phyloP scores from a whole-genome alignment of 495 filamentous ascomycete genomes.

The Xylaria curta region DNA sequence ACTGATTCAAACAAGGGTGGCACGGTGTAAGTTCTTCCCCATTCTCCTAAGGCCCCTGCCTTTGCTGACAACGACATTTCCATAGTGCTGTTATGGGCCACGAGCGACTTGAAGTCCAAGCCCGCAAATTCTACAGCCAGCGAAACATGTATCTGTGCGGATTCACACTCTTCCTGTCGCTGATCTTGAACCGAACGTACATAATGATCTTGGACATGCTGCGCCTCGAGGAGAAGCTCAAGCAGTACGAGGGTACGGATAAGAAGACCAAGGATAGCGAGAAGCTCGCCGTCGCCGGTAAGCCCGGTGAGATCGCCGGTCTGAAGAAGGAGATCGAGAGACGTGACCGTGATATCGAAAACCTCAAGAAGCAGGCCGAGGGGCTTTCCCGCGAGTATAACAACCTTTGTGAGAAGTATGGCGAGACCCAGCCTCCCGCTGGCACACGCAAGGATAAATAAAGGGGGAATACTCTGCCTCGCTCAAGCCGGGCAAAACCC shows the following conservation, averaged over 20 bases:
- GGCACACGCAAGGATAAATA: constrained; percentile 74
- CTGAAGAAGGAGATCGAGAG: constrained; percentile 73
- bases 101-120: constrained; percentile 97
- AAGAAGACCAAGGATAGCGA: constrained; percentile 76
- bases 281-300: constrained; percentile 74
- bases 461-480: constrained; percentile 27
- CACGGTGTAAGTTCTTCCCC: constrained; percentile 31
- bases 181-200: constrained; percentile 99
- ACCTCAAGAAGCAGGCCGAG: constrained; percentile 83
- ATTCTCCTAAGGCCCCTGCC: not conserved
- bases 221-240: constrained; percentile 90
- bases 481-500: not conserved
- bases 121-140: constrained; percentile 99
- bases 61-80: constrained; percentile 31
- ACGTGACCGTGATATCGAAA: constrained; percentile 77
- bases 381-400: constrained; percentile 82
- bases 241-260: constrained; percentile 80
- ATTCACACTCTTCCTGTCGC: constrained; percentile 97
- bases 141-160: constrained; percentile 99
- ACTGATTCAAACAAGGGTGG: constrained; percentile 49
- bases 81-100: constrained; percentile 72
- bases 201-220: constrained; percentile 94
- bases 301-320: constrained; percentile 62
- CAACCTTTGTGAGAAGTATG: constrained; percentile 79
- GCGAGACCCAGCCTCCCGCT: constrained; percentile 57